Evolutionary conservation across 1,139 yeast genomes (phyloP).

Genomic region (Yamadazyma jaroonii): DNA sequence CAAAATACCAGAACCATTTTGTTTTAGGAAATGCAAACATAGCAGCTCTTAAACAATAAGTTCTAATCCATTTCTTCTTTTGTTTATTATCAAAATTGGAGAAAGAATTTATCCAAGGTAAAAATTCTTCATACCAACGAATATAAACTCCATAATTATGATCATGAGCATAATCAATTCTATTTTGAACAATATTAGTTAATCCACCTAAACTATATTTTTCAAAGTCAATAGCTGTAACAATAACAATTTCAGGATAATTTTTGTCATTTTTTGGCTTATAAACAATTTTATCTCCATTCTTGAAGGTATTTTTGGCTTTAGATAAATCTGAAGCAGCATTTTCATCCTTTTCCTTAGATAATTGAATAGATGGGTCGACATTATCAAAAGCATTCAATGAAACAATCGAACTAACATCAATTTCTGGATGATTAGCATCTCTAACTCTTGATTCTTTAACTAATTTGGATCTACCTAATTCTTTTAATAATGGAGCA

Average conservation of each 20-base stretch:
- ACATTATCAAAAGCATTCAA: slow-evolving; percentile 49
- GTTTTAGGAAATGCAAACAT: slow-evolving; percentile 84
- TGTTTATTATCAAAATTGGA: slow-evolving; percentile 33
- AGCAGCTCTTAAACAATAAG: slow-evolving; percentile 69
- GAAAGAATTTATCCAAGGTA: slow-evolving; percentile 51
- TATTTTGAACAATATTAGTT: slow-evolving; percentile 69
- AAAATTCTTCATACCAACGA: slow-evolving; percentile 80
- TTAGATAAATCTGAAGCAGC: slow-evolving; percentile 33
- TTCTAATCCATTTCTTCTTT: slow-evolving; percentile 56
- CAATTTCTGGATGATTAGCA: slow-evolving; percentile 36
- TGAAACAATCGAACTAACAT: slow-evolving; percentile 28
- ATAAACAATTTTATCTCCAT: slow-evolving; percentile 62
- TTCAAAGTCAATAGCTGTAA: slow-evolving; percentile 78
- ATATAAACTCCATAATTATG: slow-evolving; percentile 77
- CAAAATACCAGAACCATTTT: slow-evolving; percentile 81
- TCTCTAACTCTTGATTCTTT: slow-evolving; percentile 39
- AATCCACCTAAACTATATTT: slow-evolving; percentile 59
- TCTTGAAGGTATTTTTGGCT: slow-evolving; percentile 58
- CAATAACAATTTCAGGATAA: slow-evolving; percentile 70
- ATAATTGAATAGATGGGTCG: slow-evolving; percentile 32
- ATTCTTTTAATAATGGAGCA: slow-evolving; percentile 54
- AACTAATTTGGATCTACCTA: slow-evolving; percentile 52
- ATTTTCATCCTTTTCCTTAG: slow-evolving; percentile 41
- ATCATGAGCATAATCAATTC: slow-evolving; percentile 74
- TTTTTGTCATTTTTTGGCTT: slow-evolving; percentile 36